Evolutionary conservation across 768 basidiomycete species (phyloP), one percentile per base, ranked within the genome.

Genomic region (Tricholoma hemisulphureum): DNA sequence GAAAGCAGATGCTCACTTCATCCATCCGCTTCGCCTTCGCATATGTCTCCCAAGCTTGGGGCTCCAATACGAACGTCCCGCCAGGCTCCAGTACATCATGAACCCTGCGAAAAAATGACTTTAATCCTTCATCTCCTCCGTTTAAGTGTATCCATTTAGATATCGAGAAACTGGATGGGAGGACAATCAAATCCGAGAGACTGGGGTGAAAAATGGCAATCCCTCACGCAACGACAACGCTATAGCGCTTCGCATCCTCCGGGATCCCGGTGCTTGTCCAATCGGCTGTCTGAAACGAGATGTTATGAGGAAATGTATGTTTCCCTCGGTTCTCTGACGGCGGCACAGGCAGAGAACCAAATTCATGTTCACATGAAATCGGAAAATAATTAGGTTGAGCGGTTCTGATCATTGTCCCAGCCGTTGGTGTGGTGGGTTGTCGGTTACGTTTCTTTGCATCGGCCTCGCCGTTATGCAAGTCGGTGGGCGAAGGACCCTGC

Each of bases 61-160:
- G 87, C 67, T 97, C 94, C 2, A 97, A 75, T 1, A 95, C 66
- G 55, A 95, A 88, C 1, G 70, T 75, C 3, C 91, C 91, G 0
- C 84, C 87, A 0, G 80, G 72, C n/a, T 71, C 75, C 14, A 97
- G 76, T 2, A 82, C 79, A 24, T 69, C 65, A 61, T 84, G 73
- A 0, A 87, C 83, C 39, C 85, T 82, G 2, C 67, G 72, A 65
- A 96, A 95, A 70, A 95, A 92, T 0, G 61, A 57, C 32, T 69
- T 62, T n/a, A 96, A 63, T 0, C 85, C 93, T 1, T 81, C 81
- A 65, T 97, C 94, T 9, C 89, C 88, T 10, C 78, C 76, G 61
- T 94, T 87, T 9, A 96, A 76, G 70, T 96, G 94, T 28, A 95
- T 91, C 94, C 94, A 96, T 72, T 95, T 96, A 0, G 93, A 84